Conservation (phyloP, 2,329 filamentous ascomycete species). For the Fusarium chuoi region DNA sequence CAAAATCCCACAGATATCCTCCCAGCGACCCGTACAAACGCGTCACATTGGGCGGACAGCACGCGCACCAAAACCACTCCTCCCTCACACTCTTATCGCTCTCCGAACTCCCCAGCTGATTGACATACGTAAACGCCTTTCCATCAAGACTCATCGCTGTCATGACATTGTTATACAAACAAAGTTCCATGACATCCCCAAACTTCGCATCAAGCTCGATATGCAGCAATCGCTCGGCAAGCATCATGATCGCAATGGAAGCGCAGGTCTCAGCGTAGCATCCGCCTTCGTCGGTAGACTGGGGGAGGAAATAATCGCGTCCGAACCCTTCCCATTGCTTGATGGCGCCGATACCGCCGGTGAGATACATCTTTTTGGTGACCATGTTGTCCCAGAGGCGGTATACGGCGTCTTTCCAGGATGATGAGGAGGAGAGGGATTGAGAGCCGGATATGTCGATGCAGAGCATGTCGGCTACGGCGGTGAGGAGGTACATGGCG, state of each 20-base stretch:
- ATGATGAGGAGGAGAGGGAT: slow-evolving; percentile 26
- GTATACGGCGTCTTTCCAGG: slow-evolving; percentile 52
- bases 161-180: slow-evolving; percentile 69
- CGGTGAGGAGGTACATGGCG: slow-evolving; percentile 69
- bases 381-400: slow-evolving; percentile 70
- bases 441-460: background rate
- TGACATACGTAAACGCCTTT: slow-evolving; percentile 69
- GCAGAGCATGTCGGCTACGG: slow-evolving; percentile 62
- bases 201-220: slow-evolving; percentile 63
- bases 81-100: slow-evolving; percentile 3
- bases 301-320: slow-evolving; percentile 31
- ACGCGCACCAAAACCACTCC: slow-evolving; percentile 62
- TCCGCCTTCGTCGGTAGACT: slow-evolving; percentile 26
- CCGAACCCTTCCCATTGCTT: slow-evolving; percentile 46
- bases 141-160: slow-evolving; percentile 67
- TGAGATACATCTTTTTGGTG: slow-evolving; percentile 67
- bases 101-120: slow-evolving; percentile 63
- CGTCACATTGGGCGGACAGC: slow-evolving; percentile 69
- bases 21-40: slow-evolving; percentile 66
- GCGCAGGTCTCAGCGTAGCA: slow-evolving; percentile 31
- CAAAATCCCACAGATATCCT: slow-evolving; percentile 65
- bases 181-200: slow-evolving; percentile 69
- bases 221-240: slow-evolving; percentile 66
- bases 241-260: slow-evolving; percentile 64
- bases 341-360: slow-evolving; percentile 66